Evolutionary conservation across 352 stramenopile genomes (phyloP), one percentile per base, ranked within the genome.

Genomic region (Stramenopiles sp.): DNA sequence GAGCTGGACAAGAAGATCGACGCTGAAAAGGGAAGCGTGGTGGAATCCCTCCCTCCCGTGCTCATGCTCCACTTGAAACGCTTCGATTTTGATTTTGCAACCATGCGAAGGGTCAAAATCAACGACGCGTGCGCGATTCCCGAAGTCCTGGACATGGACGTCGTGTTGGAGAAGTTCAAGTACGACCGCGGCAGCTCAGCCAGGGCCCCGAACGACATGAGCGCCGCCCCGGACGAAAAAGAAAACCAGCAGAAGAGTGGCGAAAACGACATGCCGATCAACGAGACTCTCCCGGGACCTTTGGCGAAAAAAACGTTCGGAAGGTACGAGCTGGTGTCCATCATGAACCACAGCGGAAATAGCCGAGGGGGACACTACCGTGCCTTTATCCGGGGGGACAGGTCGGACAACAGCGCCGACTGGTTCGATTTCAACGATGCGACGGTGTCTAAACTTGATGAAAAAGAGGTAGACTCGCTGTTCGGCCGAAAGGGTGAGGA

Each of bases 361-460:
- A 89, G 90, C 0, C 78, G 92, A 30, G 87, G 87, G 31, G 90
- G 90, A 4, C 90, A 96, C 79, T 96, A 96, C 80, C 96, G 93
- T 78, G 89, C 90, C 32, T 96, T 93, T 81, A 96, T 96, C 76
- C 1, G 3, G 73, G 25, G n/a, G 6, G 4, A n/a, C 4, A 90
- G 90, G 76, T 1, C 30, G 32, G 73, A 2, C 4, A 87, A 90
- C 68, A 84, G 77, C 3, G 85, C 80, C 37, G 86, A 86, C 71
- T 93, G 87, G 87, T 91, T 87, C 78, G 89, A 92, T 73, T 92
- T 92, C 53, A 92, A 92, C 68, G 87, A 92, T 74, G 88, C 84
- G 12, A 88, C 79, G 31, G 86, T 91, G 35, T 86, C 77, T n/a
- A 83, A 87, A 48, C 86, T 91, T 68, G 88, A 85, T 35, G 85